phyloP scores from a whole-genome alignment of 495 filamentous ascomycete genomes.

The Podospora tetraspora region DNA sequence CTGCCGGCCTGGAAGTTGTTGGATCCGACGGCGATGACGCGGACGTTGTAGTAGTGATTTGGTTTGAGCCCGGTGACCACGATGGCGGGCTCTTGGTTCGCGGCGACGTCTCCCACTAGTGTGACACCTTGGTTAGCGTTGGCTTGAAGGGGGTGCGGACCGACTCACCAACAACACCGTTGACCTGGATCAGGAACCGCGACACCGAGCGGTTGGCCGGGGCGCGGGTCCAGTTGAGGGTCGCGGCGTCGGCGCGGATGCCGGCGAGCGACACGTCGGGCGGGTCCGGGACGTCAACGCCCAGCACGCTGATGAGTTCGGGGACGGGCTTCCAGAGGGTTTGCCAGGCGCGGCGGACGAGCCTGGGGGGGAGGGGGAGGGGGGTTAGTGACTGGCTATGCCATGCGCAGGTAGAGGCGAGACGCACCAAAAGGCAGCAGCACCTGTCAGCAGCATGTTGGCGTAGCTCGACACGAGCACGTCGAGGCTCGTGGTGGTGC shows the following conservation, averaged over 20 bases:
- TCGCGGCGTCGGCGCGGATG: conserved; percentile 77
- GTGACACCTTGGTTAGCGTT: background rate
- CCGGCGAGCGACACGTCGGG: conserved; percentile 89
- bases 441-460: conserved; percentile 43
- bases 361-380: conserved; percentile 43
- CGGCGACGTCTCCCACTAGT: conserved; percentile 76
- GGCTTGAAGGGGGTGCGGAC: conserved; percentile 5
- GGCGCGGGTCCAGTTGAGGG: conserved; percentile 85
- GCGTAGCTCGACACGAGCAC: conserved; percentile 36
- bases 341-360: conserved; percentile 74
- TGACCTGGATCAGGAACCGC: conserved; percentile 87
- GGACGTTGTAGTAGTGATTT: conserved; percentile 82
- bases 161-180: conserved; percentile 77
- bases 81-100: conserved; percentile 78
- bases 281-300: conserved; percentile 84
- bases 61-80: conserved; percentile 81
- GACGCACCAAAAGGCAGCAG: conserved; percentile 40
- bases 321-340: conserved; percentile 86
- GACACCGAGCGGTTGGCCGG: conserved; percentile 70
- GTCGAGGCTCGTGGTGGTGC: conserved; percentile 36
- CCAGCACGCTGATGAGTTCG: conserved; percentile 81
- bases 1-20: conserved; percentile 90
- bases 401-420: background rate
- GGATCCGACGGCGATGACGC: conserved; percentile 81
- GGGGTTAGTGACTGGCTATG: conserved; percentile 13